These are phyloP conservation scores for Theobroma cacao DNA, from an alignment of 345 rosid genomes.

Conservation along the genomic window DNA sequence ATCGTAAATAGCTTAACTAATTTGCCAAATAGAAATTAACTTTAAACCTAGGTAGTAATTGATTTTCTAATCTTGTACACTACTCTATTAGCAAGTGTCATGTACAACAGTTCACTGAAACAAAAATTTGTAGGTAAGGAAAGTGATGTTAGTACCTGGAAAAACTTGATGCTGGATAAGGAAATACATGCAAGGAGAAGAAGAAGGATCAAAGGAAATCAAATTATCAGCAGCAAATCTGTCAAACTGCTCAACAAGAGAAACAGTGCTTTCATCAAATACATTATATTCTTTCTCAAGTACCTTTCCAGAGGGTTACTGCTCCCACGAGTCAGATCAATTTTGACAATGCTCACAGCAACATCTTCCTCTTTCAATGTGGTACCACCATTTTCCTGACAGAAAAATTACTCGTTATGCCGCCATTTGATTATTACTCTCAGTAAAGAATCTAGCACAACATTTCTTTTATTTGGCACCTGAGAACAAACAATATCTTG, in stretches of 20 bases:
- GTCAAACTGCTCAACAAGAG: background rate
- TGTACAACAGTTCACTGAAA: no score
- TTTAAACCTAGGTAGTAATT: background rate
- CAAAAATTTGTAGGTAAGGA: slow-evolving; percentile 5
- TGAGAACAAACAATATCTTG: slow-evolving; percentile 54
- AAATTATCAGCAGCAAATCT: slow-evolving; percentile 2
- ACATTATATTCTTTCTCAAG: background rate
- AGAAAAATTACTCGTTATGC: slow-evolving; percentile 15
- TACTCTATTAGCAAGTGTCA: background rate
- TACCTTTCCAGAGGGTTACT: slow-evolving; percentile 47
- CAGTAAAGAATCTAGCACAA: background rate
- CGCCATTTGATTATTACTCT: background rate
- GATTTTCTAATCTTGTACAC: background rate
- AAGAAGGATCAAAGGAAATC: slow-evolving; percentile 8
- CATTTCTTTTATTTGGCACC: slow-evolving; percentile 21
- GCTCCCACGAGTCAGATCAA: slow-evolving; percentile 50
- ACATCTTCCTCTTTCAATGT: slow-evolving; percentile 49
- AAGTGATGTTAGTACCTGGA: slow-evolving; percentile 35
- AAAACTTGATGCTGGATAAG: slow-evolving; percentile 38
- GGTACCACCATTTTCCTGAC: slow-evolving; percentile 24
- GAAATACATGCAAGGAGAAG: slow-evolving; percentile 25
- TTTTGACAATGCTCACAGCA: slow-evolving; percentile 38
- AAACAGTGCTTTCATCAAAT: background rate
- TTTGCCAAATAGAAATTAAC: background rate
- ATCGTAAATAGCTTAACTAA: background rate